Evolutionary conservation across 2,329 filamentous ascomycete species (phyloP).

Genomic region (Chaetomiaceae sp.): DNA sequence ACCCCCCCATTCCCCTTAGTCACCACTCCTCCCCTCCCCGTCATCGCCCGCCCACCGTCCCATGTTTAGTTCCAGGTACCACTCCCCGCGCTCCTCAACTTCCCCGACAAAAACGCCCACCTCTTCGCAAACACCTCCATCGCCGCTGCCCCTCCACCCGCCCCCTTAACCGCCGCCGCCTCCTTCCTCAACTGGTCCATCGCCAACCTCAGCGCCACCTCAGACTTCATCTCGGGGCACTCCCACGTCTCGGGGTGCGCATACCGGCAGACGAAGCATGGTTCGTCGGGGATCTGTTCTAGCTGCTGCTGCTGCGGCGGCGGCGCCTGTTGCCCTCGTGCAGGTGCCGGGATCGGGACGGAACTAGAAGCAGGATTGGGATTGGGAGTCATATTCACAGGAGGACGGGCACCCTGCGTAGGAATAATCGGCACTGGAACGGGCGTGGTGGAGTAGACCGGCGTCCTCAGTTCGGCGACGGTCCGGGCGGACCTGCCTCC

Average conservation of each 20-base stretch:
- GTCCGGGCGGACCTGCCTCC: not conserved
- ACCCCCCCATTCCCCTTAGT: too few relatives aligned
- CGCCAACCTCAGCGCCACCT: slow-evolving; percentile 19
- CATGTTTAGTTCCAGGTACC: too few relatives aligned
- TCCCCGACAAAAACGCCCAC: slow-evolving; percentile 9
- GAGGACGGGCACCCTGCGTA: too few relatives aligned
- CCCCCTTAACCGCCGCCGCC: not conserved
- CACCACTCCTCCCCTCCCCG: not conserved
- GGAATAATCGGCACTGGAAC: too few relatives aligned
- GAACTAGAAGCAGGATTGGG: not conserved
- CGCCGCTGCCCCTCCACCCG: not conserved
- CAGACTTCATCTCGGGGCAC: slow-evolving; percentile 23
- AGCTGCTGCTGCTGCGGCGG: not conserved
- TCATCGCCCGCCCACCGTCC: too few relatives aligned
- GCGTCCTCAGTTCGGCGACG: not conserved
- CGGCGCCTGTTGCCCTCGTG: not conserved
- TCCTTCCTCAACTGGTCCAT: slow-evolving; percentile 18
- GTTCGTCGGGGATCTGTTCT: not conserved
- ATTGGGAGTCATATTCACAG: not conserved
- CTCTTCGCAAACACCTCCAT: not conserved
- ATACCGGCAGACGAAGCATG: slow-evolving; percentile 23
- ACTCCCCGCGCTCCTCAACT: slow-evolving; percentile 3
- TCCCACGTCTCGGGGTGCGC: slow-evolving; percentile 21
- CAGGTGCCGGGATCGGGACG: not conserved
- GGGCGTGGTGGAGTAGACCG: not conserved